A percentile compares a stretch with the other conserved stretches of the same genome.
phyloP scores from a whole-genome alignment of 345 rosid species.

The Hibiscus trionum region DNA sequence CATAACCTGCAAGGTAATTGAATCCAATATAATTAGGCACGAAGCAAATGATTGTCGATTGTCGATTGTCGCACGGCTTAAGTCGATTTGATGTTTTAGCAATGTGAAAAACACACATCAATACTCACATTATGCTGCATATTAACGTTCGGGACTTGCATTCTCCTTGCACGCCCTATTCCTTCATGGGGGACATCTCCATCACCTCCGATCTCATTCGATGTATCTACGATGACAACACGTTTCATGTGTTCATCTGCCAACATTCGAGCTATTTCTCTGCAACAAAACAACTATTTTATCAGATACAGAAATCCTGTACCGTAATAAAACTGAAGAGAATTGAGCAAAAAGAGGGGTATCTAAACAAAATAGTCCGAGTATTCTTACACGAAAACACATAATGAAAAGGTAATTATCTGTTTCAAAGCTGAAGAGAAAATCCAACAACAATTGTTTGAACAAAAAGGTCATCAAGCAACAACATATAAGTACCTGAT shows the following conservation, averaged over 20 bases:
- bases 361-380: no score
- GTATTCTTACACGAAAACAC: no score
- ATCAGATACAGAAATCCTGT: slow-evolving; percentile 11
- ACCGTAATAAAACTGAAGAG: background rate
- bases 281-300: slow-evolving; percentile 16
- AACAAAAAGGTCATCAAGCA: no score
- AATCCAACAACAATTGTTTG: background rate
- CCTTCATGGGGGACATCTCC: slow-evolving; percentile 95
- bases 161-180: slow-evolving; percentile 89
- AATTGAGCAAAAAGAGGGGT: no score
- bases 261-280: slow-evolving; percentile 87
- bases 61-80: background rate
- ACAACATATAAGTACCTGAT: slow-evolving; percentile 50
- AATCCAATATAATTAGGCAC: slow-evolving; percentile 1
- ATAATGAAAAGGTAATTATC: no score
- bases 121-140: slow-evolving; percentile 78
- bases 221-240: slow-evolving; percentile 79
- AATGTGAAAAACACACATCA: background rate
- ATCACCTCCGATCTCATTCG: slow-evolving; percentile 95
- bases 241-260: slow-evolving; percentile 89
- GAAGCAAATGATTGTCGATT: background rate
- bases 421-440: background rate
- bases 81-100: background rate
- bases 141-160: slow-evolving; percentile 96
- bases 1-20: slow-evolving; percentile 56